phyloP scores from a whole-genome alignment of 1,284 basidiomycete species.

The Pholiota adiposa region DNA sequence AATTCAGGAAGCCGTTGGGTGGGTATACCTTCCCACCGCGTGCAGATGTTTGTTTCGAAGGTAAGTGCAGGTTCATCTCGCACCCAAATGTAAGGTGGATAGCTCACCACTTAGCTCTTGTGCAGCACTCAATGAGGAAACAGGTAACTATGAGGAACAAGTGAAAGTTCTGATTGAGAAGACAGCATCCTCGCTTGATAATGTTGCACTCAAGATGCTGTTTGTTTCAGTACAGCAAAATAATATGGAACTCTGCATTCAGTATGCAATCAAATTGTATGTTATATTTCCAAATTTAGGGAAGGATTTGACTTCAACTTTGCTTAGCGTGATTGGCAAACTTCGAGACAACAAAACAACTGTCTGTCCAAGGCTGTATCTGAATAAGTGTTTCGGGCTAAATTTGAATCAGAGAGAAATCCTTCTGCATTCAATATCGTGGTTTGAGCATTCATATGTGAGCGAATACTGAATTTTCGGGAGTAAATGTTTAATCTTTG shows the following conservation, averaged over 20 bases:
- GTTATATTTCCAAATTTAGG: too few species aligned
- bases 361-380: too few species aligned
- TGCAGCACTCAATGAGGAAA: background rate
- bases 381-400: too few species aligned
- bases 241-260: slow-evolving; percentile 22
- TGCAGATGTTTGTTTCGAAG: background rate
- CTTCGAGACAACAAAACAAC: too few species aligned
- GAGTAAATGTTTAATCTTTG: too few species aligned
- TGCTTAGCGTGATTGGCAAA: too few species aligned
- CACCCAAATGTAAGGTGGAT: background rate
- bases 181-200: slow-evolving; percentile 25
- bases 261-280: slow-evolving; percentile 8
- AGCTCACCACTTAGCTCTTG: background rate
- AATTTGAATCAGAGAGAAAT: too few species aligned
- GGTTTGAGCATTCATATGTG: too few species aligned
- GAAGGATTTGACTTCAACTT: too few species aligned
- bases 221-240: slow-evolving; percentile 25
- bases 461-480: too few species aligned
- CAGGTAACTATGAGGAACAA: slow-evolving; percentile 16
- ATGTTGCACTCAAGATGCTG: slow-evolving; percentile 1
- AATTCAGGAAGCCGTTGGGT: background rate
- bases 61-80: background rate
- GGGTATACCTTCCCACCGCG: background rate
- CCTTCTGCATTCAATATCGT: too few species aligned
- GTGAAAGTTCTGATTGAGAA: slow-evolving; percentile 21